Base-by-base conservation (phyloP, 2,329 filamentous ascomycete species). In the Orbilia ellipsospora region DNA sequence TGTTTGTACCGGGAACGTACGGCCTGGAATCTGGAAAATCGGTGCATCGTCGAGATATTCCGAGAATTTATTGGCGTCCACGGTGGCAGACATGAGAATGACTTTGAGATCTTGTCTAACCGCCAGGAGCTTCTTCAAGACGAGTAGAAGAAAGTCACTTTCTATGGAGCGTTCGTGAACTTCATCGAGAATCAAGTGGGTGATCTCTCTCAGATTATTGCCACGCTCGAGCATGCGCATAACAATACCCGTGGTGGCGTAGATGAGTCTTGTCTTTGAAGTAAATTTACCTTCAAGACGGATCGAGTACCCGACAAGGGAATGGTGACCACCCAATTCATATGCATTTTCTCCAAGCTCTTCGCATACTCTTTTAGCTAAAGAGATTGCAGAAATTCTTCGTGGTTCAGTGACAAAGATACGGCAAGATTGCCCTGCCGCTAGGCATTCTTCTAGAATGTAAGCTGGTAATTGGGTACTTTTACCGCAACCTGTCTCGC, bases 401-500 rank as follows among this genome's bases (percentile, higher is more conserved):
- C 95, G 89, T 42, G 95, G 95, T 81, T 99, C 94, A 0, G 95
- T 97, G 81, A 95, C 97, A 81, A 94, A 98, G 10, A 99, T 90
- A 80, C 96, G 97, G 83, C 94, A 98, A 4, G 88, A 85, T 77
- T 89, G 90, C 3, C 94, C 94, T 77, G 90, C 88, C 2, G 89
- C 88, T 59, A 99, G 87, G 80, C 97, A 90, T 80, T 97, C 89
- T 82, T 99, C 95, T 6, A 99, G 85, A 64, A 99, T 88, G 81
- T 96, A 98, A 0, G 94, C 90, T 4, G 95, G 95, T n/a, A 97
- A 91, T 80, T 99, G 95, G 0, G 95, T 99, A 82, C 93, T 97
- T 85, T 99, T 99, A 78, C 95, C 95, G 81, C 91, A 97, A 78
- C 95, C 95, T 1, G 95, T 99, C 83, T 99, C 95, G 81, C 95